phyloP scores from a whole-genome alignment of 805 yeast genomes.

The Lachancea sp. region DNA sequence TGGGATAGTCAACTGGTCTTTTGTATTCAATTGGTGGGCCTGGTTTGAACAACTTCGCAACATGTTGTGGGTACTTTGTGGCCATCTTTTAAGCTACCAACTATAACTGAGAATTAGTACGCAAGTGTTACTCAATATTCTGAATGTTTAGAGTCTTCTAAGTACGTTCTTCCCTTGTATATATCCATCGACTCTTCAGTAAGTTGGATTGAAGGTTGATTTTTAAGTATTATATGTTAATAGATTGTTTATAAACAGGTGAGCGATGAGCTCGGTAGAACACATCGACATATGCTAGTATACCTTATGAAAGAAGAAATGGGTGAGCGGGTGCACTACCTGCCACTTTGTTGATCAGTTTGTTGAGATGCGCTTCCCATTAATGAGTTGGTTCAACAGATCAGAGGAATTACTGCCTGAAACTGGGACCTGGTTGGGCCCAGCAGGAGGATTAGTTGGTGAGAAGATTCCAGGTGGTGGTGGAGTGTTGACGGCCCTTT shows the following conservation, averaged over 20 bases:
- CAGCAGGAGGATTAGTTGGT: slow-evolving; percentile 10
- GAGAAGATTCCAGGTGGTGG: slow-evolving; percentile 69
- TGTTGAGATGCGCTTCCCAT: slow-evolving; percentile 53
- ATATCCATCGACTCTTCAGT: background rate
- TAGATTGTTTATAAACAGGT: slow-evolving; percentile 1
- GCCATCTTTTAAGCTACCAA: background rate
- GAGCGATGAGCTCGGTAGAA: background rate
- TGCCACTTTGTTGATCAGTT: background rate
- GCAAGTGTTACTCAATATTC: too few relatives aligned
- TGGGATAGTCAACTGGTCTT: slow-evolving; percentile 44
- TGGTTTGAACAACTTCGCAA: slow-evolving; percentile 38
- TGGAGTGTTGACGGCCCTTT: slow-evolving; percentile 45
- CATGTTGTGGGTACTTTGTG: slow-evolving; percentile 3
- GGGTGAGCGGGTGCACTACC: too few relatives aligned
- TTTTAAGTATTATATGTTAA: background rate
- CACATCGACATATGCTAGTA: background rate
- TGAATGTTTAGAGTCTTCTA: too few relatives aligned
- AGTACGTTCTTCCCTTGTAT: too few relatives aligned
- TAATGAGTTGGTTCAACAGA: slow-evolving; percentile 75
- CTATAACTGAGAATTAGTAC: too few relatives aligned
- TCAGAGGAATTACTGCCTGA: slow-evolving; percentile 54
- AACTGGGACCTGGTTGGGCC: slow-evolving; percentile 2
- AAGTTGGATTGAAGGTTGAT: background rate
- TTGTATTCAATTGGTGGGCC: slow-evolving; percentile 48
- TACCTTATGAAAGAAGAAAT: too few relatives aligned